Base-by-base conservation (phyloP, 2,329 filamentous ascomycete genomes). In the Calonectria honghensis region DNA sequence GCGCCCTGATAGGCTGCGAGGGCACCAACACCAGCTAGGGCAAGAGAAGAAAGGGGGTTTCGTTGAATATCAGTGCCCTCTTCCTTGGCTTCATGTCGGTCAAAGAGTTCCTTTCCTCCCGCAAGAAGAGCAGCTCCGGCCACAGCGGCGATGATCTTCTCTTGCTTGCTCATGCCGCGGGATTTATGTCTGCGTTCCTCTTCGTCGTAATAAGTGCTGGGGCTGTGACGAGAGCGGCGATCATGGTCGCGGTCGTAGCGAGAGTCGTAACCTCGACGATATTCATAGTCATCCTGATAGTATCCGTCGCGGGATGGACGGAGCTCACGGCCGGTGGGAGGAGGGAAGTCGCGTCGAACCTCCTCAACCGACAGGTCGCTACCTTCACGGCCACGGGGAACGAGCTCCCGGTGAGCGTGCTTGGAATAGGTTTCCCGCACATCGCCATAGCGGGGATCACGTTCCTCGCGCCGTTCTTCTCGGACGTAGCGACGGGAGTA, bases 281-380 rank as follows among this genome's bases (percentile, higher is more conserved):
- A 89, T 70, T 88, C 85, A 75, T 88, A 87, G 61, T 87, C 83
- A 76, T 87, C 90, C 72, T 93, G 90, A 82, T 93, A 90, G 80
- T 91, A 88, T 75, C 87, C 86, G 9, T 93, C 94, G 79, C 92
- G 90, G 79, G 93, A 88, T 73, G 93, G 91, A 78, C 91, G 90
- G 48, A 89, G 81, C 75, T 91, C 90, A 70, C 85, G 84, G 75
- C 88, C 82, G 13, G 78, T 77, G n/a, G 93, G 93, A 9, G 95
- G 94, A 39, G 95, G 95, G 81, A 97, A 98, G 79, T 97, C 94
- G 78, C 95, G 93, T 77, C 92, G 92, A 74, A 97, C 92, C 85
- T 97, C 95, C 86, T 98, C 96, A 82, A 97, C 86, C 3, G 93
- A 93, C 32, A 93, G 87, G 59, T 93, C 93, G 84, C 93, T 96